Evolutionary conservation across 164 flowering plant species (phyloP), one percentile per base, ranked within the genome.

Genomic region (Echeveria elegans): DNA sequence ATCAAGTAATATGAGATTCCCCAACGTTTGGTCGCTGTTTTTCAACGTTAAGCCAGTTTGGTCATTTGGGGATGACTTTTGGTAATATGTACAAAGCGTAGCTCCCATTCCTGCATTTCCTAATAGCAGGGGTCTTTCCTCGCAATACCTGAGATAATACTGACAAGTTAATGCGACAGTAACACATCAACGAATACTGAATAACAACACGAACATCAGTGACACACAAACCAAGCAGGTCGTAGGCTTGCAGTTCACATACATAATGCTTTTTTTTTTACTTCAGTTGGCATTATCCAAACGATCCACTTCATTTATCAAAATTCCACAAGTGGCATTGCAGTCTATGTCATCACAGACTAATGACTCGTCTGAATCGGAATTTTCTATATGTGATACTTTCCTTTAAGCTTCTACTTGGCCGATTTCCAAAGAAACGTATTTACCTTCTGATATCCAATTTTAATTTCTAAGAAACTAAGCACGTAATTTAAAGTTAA

Each of bases 41-140:
- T 86, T 82, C 77, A 94, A 69, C 28, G 70, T 71, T 24, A 79
- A 70, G 48, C 86, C 89, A 74, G 74, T 81, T 77, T 88, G 97
- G 77, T 88, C 97, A 70, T 79, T 79, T 38, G 95, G 76, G 11
- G 80, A 69, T 45, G 82, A 77, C 78, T 94, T 94, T 70, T 89
- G 97, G 80, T 91, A 89, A 69, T 94, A 91, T 64, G 96, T 89
- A 74, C 97, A 89, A 8, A 94, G 69, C 61, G 92, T 83, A 60
- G 99, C 97, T 73, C 99, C 99, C 99, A 94, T 94, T 59, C 99
- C 99, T 69, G 71, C 78, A 82, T 94, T 94, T 70, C 97, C 88
- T 69, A 94, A 69, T 36, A 94, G 77, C 70, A 94, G 79, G 66
- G 99, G 99, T 63, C 99, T 86, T 76, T 91, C 99, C 78, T 91